Evolutionary conservation across 2,329 filamentous ascomycete genomes (phyloP).

Genomic region (Lachnellula occidentalis): DNA sequence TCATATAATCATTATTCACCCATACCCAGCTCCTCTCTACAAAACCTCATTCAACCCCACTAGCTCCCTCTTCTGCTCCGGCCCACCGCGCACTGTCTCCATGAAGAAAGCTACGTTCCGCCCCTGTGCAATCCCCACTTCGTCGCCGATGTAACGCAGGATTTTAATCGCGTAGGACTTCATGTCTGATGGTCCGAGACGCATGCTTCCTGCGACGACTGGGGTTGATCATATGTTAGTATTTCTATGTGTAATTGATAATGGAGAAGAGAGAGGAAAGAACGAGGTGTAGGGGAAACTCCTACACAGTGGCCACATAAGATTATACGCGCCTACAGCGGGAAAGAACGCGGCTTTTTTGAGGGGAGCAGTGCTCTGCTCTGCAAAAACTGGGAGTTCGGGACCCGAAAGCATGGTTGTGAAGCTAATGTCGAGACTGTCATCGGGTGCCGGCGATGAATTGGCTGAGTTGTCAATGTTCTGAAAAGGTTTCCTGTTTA

Average conservation of each 20-base stretch:
- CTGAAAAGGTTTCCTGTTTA: constrained; percentile 11
- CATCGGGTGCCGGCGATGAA: background rate
- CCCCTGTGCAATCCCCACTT: constrained; percentile 51
- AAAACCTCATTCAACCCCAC: too few relatives aligned
- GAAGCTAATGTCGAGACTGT: background rate
- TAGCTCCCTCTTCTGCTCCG: too few relatives aligned
- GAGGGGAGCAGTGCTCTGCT: background rate
- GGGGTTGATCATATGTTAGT: background rate
- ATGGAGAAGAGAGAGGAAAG: background rate
- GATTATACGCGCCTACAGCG: constrained; percentile 13
- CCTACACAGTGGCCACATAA: constrained; percentile 20
- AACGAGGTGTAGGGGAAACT: background rate
- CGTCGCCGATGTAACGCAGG: constrained; percentile 46
- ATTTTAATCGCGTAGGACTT: constrained; percentile 20
- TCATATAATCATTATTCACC: too few relatives aligned
- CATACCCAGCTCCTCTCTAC: too few relatives aligned
- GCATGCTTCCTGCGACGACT: constrained; percentile 9
- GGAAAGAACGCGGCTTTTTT: background rate
- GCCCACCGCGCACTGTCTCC: background rate
- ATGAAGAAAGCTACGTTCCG: constrained; percentile 39
- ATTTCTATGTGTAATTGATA: background rate
- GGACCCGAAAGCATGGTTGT: background rate
- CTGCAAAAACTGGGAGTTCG: background rate
- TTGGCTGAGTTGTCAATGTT: background rate
- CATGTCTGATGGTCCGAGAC: background rate